Base-by-base conservation (phyloP, 257 asterid genomes). In the Knoxia roxburghii region DNA sequence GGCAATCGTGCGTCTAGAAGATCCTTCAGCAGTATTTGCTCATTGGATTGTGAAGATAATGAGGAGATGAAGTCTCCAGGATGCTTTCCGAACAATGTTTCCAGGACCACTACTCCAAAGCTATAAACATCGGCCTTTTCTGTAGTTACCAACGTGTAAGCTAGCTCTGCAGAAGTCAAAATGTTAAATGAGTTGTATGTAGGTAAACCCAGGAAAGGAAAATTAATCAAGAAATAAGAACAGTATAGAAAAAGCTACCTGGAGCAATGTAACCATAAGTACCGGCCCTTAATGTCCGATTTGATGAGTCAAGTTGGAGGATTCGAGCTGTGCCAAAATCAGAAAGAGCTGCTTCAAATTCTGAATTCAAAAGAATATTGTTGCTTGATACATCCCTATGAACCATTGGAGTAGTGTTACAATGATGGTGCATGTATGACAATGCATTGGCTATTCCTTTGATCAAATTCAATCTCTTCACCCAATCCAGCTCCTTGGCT, bases 201-300 rank as follows among this genome's bases (percentile, higher is more conserved):
- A 33, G 39, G 39, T 33, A 18, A 43, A 43, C 15, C 15, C 53
- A 48, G 20, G 1, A 56, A 35, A 57, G 32, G 18, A 46, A 46
- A 14, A 46, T 14, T 27, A 4, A 5, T 0, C 1, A 8, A 29
- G 32, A 27, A 0, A 20, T 4, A 5, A 21, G 29, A 45, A 46
- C n/a, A n/a, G n/a, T n/a, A n/a, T 29, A 6, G 0, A 17, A 10
- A 0, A 7, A 29, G 18, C 18, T 46, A 48, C 68, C 57, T 46
- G 57, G 68, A 7, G 68, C 68, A 27, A 64, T 64, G 26, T 48
- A 64, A 30, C 69, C 69, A 48, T 18, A 29, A 15, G 69, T 64
- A 10, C 69, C 69, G 4, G 30, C 69, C 12, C 33, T 32, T 20
- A 48, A 9, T 64, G 69, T 64, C 5, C 11, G 46, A 64, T 64